Conservation (phyloP, 2,329 filamentous ascomycete genomes). For the Diaporthe capsici region DNA sequence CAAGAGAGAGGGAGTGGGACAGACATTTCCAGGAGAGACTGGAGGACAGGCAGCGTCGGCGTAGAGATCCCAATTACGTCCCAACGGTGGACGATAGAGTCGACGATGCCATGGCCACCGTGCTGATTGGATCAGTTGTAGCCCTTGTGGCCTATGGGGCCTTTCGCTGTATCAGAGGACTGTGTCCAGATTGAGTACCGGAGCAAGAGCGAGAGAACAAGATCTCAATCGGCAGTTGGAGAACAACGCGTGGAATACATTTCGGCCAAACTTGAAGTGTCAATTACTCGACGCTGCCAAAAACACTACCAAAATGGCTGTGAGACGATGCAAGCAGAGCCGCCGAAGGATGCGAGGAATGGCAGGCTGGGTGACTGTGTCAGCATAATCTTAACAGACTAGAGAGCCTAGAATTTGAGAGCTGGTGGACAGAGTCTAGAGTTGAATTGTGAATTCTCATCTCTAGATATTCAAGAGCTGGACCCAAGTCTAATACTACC, state of each 20-base stretch:
- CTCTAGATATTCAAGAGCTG: too few relatives aligned
- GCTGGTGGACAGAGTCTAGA: too few relatives aligned
- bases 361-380: too few relatives aligned
- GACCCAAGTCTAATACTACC: too few relatives aligned
- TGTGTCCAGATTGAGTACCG: neutral
- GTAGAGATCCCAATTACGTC: neutral
- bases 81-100: neutral
- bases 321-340: neutral
- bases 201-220: neutral
- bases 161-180: neutral
- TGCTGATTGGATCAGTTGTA: neutral
- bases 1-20: neutral
- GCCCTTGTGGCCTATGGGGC: neutral
- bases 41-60: neutral
- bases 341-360: too few relatives aligned
- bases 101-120: neutral
- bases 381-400: too few relatives aligned
- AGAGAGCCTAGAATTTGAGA: too few relatives aligned
- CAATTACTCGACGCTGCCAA: neutral
- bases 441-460: too few relatives aligned
- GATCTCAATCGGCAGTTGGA: neutral
- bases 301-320: neutral
- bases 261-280: neutral
- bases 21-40: neutral
- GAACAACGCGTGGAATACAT: neutral